Evolutionary conservation across 192 early-diverging fungal species (phyloP), one percentile per base, ranked within the genome.

Genomic region (Backusella macrospora): DNA sequence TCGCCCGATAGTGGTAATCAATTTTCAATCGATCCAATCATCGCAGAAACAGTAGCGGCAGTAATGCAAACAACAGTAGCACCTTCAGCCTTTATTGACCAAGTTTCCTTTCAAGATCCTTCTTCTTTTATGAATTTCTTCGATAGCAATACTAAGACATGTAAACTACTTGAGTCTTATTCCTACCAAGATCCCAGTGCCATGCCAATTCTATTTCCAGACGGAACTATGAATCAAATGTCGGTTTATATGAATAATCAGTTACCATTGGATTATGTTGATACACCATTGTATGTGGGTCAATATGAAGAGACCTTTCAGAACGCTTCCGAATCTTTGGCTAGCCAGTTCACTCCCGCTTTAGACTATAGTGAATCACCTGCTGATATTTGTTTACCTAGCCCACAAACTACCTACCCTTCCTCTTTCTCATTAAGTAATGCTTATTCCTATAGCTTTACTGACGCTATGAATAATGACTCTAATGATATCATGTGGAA

Each of bases 351-450:
- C 6, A 65, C 63, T 14, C 63, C 63, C 37, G 14, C 23, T 13
- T 18, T 65, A 5, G 63, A 65, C n/a, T 65, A 65, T n/a, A 38
- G 34, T 39, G 63, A n/a, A n/a, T 65, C 63, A 8, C 63, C 63
- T 39, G 9, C 12, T 15, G 6, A 34, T 65, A 34, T 13, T n/a
- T 34, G 0, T n/a, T 38, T 65, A 26, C 8, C 34, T 9, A 65
- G 63, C 0, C 63, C 63, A 7, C 29, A 21, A n/a, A 38, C 15
- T 26, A 4, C 15, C 26, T 59, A 23, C 12, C 52, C 52, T 26
- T 1, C 52, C 26, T 59, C 52, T 8, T 59, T 59, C 4, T 10
- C 52, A 7, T 59, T 59, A 9, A 59, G 52, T 21, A 13, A 26
- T 23, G 52, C 52, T 26, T 59, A 23, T 59, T 5, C 9, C 13